Percentiles rank a stretch among this genome's conserved stretches.
Evolutionary conservation across 176 grass and related monocot species (phyloP).

Genomic region (Triticum dicoccoides): DNA sequence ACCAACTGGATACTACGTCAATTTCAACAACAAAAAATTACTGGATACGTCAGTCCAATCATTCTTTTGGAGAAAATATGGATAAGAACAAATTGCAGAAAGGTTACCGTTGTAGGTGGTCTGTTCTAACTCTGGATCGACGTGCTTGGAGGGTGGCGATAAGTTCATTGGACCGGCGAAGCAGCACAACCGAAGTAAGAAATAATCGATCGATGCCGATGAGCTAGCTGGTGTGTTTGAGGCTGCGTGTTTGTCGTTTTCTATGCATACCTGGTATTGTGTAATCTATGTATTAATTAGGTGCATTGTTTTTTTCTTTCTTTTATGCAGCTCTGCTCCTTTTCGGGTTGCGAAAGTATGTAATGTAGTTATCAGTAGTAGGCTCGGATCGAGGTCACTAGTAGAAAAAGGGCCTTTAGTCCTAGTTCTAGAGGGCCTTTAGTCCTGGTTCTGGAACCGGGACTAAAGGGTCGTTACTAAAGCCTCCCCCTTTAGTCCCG

Average conservation of each 20-base stretch:
- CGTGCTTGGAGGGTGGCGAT: slow-evolving; percentile 71
- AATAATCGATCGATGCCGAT: slow-evolving; percentile 5
- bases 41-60: not conserved
- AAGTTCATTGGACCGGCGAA: slow-evolving; percentile 67
- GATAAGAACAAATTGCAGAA: too few species aligned
- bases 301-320: too few species aligned
- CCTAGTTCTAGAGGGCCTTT: too few species aligned
- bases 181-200: not conserved
- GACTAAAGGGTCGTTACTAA: too few species aligned
- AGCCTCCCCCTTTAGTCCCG: too few species aligned
- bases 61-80: not conserved
- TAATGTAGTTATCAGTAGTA: not conserved
- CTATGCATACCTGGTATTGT: not conserved
- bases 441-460: too few species aligned
- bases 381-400: too few species aligned
- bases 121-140: not conserved
- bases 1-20: too few species aligned
- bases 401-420: too few species aligned
- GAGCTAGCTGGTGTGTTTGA: not conserved
- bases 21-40: too few species aligned
- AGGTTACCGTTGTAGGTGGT: too few species aligned
- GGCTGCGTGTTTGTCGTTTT: not conserved
- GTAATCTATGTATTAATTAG: not conserved
- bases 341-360: too few species aligned
- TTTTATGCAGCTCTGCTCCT: not conserved